Base-by-base conservation (phyloP, 805 yeast species). In the Candida yuanshanica region DNA sequence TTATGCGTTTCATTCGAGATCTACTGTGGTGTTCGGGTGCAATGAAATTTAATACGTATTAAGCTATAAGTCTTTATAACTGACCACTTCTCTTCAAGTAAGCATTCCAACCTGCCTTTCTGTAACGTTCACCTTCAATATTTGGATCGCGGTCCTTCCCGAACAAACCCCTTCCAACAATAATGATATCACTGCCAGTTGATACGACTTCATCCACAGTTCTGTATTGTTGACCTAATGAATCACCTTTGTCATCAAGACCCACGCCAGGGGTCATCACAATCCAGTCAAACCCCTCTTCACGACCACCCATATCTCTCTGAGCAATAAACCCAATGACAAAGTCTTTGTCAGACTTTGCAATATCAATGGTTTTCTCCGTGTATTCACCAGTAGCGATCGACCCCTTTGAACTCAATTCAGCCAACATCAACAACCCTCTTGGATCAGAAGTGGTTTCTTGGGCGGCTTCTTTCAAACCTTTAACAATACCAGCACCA, bases 251-350 rank as follows among this genome's bases (percentile, higher is more conserved):
- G 59, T 91, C 98, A 59, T 91, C 99, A 39, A 93, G 73, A 3
- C 98, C 98, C 31, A 93, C 99, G 47, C 99, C 99, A 0, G 99
- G 99, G 1, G 99, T 91, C 93, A 93, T 82, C 44, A 90, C 78
- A 32, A 93, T 65, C 96, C 97, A 93, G 65, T 93, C 99, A 55
- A 84, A 90, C 1, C 91, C 93, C 53, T 81, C 93, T 3, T 75
- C 81, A 34, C 74, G 72, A 13, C 89, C 90, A 22, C 89, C 89
- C 86, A 90, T 85, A 44, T 81, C 81, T 56, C 77, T 75, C 61
- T 89, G 97, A 1, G 99, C 97, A 65, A 93, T 93, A 62, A 91
- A 93, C 0, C 99, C 99, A 65, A 93, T 83, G 23, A 88, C 96
- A 66, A 93, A 93, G 45, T 83, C 89, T 55, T 77, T 81, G 65